phyloP scores from a whole-genome alignment of 1,284 basidiomycete genomes.

The Fomitopsis palustris region DNA sequence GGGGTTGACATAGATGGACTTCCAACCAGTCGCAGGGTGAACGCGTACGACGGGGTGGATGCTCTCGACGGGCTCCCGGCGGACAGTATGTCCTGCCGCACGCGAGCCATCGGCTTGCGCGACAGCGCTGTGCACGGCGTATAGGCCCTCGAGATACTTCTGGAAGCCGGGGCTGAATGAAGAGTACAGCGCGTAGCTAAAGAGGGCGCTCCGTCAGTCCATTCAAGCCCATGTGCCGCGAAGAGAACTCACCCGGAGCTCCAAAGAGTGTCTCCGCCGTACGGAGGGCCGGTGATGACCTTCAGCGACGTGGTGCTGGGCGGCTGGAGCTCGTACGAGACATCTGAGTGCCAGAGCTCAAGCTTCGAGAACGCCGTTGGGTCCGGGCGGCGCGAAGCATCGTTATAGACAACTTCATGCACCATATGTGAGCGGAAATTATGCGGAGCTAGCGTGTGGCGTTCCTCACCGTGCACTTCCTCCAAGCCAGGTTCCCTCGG shows the following conservation, averaged over 20 bases:
- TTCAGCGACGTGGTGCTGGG: slow-evolving; percentile 71
- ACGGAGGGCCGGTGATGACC: slow-evolving; percentile 58
- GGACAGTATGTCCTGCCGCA: slow-evolving; percentile 60
- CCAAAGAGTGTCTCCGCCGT: slow-evolving; percentile 71
- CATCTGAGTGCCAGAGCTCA: slow-evolving; percentile 84
- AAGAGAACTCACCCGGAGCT: slow-evolving; percentile 51
- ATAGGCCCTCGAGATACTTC: slow-evolving; percentile 61
- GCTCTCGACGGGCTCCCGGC: slow-evolving; percentile 67
- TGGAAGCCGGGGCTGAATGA: slow-evolving; percentile 67
- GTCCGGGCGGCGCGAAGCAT: slow-evolving; percentile 67
- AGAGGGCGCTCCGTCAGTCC: slow-evolving; percentile 12
- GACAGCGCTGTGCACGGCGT: slow-evolving; percentile 65
- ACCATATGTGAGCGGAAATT: slow-evolving; percentile 2
- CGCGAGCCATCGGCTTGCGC: slow-evolving; percentile 67
- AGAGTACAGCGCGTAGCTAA: slow-evolving; percentile 64
- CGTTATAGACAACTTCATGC: slow-evolving; percentile 62
- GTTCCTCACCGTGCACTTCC: slow-evolving; percentile 65
- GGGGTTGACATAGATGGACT: slow-evolving; percentile 72
- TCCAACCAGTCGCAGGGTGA: slow-evolving; percentile 81
- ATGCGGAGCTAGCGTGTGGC: background rate
- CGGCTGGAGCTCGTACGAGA: slow-evolving; percentile 75
- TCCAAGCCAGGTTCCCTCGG: slow-evolving; percentile 70
- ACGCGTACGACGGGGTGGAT: slow-evolving; percentile 67
- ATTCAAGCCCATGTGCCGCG: background rate
- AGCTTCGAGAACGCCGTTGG: slow-evolving; percentile 66